Conservation (phyloP, 345 rosid genomes). For the Populus pruinosa region DNA sequence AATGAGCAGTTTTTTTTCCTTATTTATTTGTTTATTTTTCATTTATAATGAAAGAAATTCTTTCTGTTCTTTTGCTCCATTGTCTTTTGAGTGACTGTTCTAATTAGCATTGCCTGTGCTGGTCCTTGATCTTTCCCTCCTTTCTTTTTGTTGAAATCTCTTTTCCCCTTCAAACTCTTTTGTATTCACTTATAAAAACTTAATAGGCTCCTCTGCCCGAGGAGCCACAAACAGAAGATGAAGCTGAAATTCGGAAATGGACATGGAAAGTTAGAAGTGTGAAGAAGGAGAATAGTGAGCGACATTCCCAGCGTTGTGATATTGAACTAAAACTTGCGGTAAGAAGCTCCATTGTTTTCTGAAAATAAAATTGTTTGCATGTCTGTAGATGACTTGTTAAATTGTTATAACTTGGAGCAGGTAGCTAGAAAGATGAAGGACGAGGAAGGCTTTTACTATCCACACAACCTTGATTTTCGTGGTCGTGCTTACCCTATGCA, state of each 20-base stretch:
- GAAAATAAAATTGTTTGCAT: conserved; percentile 6
- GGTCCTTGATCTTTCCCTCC: not conserved
- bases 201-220: conserved; percentile 70
- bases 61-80: not conserved
- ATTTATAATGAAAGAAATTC: conserved; percentile 1
- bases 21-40: not conserved
- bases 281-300: conserved; percentile 74
- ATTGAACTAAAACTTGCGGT: conserved; percentile 89
- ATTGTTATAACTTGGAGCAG: conserved; percentile 42
- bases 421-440: conserved; percentile 93
- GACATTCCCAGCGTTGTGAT: conserved; percentile 95
- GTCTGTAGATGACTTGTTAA: conserved; percentile 15
- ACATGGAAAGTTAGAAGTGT: conserved; percentile 68
- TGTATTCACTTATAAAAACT: not conserved
- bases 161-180: not conserved
- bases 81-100: not conserved
- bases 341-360: conserved; percentile 35
- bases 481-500: conserved; percentile 99
- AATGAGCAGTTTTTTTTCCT: conserved; percentile 10
- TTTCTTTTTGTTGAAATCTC: not conserved
- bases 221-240: conserved; percentile 72
- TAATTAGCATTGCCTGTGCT: not conserved
- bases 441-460: conserved; percentile 91
- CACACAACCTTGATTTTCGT: conserved; percentile 95
- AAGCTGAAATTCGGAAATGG: conserved; percentile 63